Conservation (phyloP, 73 alveolate genomes). For the Diophrys appendiculata region DNA sequence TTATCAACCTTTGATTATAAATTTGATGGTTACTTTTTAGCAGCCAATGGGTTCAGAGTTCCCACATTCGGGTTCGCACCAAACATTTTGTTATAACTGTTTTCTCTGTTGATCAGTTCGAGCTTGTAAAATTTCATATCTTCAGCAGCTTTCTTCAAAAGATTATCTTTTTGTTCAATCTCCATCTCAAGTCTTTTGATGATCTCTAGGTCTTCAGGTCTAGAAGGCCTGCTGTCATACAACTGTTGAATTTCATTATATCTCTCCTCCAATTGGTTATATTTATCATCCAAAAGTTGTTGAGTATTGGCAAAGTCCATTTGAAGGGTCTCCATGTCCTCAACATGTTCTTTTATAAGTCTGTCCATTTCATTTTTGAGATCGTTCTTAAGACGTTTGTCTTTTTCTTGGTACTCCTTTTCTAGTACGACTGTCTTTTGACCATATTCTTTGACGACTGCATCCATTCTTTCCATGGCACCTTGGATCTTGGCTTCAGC, state of each 20-base stretch:
- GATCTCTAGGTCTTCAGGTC: conserved; percentile 80
- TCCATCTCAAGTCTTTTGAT: conserved; percentile 61
- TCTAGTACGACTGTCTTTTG: conserved; percentile 8
- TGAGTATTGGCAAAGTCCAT: conserved; percentile 52
- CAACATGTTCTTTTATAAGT: conserved; percentile 54
- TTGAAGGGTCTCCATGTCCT: conserved; percentile 39
- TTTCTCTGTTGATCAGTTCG: conserved; percentile 93
- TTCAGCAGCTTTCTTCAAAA: conserved; percentile 83
- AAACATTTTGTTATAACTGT: conserved; percentile 86
- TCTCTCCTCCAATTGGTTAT: conserved; percentile 47
- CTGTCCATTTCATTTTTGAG: conserved; percentile 54
- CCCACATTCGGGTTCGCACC: conserved; percentile 88
- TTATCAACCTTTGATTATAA: too few species aligned
- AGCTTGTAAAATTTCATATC: conserved; percentile 96
- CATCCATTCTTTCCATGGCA: conserved; percentile 37
- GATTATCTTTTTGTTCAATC: conserved; percentile 63
- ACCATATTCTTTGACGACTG: conserved; percentile 20
- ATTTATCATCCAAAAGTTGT: conserved; percentile 65
- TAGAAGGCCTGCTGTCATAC: conserved; percentile 77
- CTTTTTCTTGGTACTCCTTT: conserved; percentile 45
- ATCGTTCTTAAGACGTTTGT: conserved; percentile 25
- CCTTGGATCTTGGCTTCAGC: conserved; percentile 27
- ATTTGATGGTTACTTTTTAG: too few species aligned
- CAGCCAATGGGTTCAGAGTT: conserved; percentile 64
- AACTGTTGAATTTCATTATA: conserved; percentile 47